Evolutionary conservation across 83 land plant genomes (phyloP), one percentile per base, ranked within the genome.

Genomic region (Isoetes engelmannii): DNA sequence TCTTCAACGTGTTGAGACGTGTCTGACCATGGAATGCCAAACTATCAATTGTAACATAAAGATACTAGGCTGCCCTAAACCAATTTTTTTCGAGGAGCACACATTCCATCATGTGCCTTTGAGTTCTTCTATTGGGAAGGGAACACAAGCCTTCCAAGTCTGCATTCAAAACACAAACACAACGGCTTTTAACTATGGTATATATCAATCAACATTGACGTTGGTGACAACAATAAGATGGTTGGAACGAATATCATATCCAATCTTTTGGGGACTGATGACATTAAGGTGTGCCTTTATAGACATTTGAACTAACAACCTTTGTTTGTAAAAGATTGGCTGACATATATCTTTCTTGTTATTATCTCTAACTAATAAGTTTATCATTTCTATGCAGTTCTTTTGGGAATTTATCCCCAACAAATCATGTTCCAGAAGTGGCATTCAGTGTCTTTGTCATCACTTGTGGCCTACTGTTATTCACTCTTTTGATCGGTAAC

Each of bases 321-420:
- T 3, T 12, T 51, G n/a, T 1, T 51, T 51, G 54, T 12, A 12
- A 15, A 51, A 51, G 54, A 49, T 7, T 51, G 12, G 54, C 3
- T n/a, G n/a, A n/a, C 15, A 10, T 51, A n/a, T 51, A 12, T 51
- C 54, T 51, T 12, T 51, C 54, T n/a, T 51, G n/a, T 10, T n/a
- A 51, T 1, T 10, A 12, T 12, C 15, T 51, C 54, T 12, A 0
- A 51, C 12, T 51, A 12, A 49, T 12, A 49, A 3, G 54, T 51
- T 51, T 51, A 1, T 3, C 15, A 15, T 51, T 49, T 51, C 54
- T 51, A 12, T 83, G 57, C 81, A 93, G 96, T 73, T 87, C 96
- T 1, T 93, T 90, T 74, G 98, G 96, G 56, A 93, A 93, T 72
- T 83, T 93, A 51, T 78, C 71, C 46, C 98, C 98, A 5, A 93